A percentile compares a stretch with the other conserved stretches of the same genome.
These are phyloP conservation scores for Wallacemonas sp. DNA, from an alignment of 208 protist genomes.

Conservation along the genomic window DNA sequence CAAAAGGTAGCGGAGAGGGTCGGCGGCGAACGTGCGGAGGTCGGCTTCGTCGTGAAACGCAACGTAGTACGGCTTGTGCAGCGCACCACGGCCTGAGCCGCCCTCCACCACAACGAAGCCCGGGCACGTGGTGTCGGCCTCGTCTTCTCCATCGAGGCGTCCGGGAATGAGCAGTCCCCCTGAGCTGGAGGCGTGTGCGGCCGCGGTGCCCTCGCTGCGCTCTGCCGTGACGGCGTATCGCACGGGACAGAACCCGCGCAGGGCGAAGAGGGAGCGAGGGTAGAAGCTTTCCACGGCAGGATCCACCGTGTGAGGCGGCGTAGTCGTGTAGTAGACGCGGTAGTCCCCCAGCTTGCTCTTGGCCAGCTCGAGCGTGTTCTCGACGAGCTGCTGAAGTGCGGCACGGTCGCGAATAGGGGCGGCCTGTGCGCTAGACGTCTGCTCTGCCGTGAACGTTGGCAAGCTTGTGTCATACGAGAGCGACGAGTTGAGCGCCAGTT, in stretches of 20 bases:
- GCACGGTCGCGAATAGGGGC: constrained; percentile 8
- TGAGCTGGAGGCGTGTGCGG: neutral
- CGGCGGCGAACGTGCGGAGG: constrained; percentile 44
- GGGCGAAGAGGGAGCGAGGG: constrained; percentile 48
- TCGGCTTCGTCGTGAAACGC: constrained; percentile 41
- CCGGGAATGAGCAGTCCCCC: constrained; percentile 47
- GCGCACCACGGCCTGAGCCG: constrained; percentile 17
- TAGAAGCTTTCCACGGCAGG: constrained; percentile 38
- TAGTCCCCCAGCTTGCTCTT: constrained; percentile 22
- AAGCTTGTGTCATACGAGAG: constrained; percentile 46
- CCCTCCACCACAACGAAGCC: constrained; percentile 62
- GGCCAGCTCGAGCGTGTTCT: constrained; percentile 25
- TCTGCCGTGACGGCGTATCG: constrained; percentile 26
- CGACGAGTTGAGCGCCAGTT: constrained; percentile 41
- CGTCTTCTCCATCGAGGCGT: constrained; percentile 4
- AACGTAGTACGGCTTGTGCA: constrained; percentile 40
- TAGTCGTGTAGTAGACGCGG: constrained; percentile 35
- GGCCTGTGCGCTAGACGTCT: constrained; percentile 17
- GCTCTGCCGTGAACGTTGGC: constrained; percentile 35
- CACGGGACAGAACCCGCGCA: constrained; percentile 68
- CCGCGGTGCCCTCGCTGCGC: no score
- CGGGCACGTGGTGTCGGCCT: constrained; percentile 13
- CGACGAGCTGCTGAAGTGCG: constrained; percentile 29
- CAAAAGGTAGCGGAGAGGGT: constrained; percentile 54
- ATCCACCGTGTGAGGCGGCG: constrained; percentile 42